Base-by-base conservation (phyloP, 2,329 filamentous ascomycete species). In the Neurospora sp. region DNA sequence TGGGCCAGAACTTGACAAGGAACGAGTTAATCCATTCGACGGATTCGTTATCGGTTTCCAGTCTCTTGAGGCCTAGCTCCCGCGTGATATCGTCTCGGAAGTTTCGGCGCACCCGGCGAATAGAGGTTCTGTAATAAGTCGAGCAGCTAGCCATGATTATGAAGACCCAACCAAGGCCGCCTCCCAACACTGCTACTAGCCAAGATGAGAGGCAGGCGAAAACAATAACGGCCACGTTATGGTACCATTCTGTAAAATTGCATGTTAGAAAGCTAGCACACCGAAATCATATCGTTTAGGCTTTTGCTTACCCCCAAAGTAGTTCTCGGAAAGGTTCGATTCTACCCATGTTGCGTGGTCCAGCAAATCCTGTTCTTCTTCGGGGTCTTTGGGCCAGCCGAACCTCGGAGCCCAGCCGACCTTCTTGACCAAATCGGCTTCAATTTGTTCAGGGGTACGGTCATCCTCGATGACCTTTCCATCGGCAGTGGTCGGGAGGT, bases 21-120 rank as follows among this genome's bases (percentile, higher is more conserved):
- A 99, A 99, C 75, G 93, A 97, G 84, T 99, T 99, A 80, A 99
- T 98, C 96, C 96, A 99, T 80, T 99, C 96, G 67, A 99, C 84
- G 70, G 92, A 96, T 81, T 99, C 96, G 36, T 89, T 89, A 75
- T 99, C 96, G 8, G 89, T 96, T 75, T 98, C 96, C 69, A 99
- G 84, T 76, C 87, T 92, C 80, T 90, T 91, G 80, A 97, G 92
- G 12, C 91, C 90, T 85, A 97, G 86, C 80, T 97, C 94, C 69
- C 96, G 90, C 71, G 90, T 91, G 74, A 99, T 87, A 77, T 99
- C 96, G 81, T 99, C 96, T 71, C 95, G 90, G 80, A 97, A 97
- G 80, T 99, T 99, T 75, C 96, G 90, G 75, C 96, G 91, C 71
- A 98, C 93, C 73, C 96, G 90, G 73, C 95, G 92, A 74, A 97